phyloP scores from a whole-genome alignment of 306 rosid species.

The Ormosia emarginata region DNA sequence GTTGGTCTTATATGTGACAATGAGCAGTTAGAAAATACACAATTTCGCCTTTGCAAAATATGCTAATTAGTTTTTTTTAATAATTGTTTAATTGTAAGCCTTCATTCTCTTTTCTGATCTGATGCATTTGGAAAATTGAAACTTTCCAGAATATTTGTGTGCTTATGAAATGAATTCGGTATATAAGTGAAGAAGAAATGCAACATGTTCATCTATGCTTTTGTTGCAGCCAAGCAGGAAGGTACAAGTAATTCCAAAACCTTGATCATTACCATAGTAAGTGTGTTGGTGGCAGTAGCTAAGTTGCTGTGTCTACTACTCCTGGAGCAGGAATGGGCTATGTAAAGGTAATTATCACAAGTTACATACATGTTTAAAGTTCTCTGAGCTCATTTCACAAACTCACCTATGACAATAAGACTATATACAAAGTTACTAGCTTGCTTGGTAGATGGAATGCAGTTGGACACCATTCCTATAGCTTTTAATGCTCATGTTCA shows the following conservation, averaged over 20 bases:
- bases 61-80: too few relatives aligned
- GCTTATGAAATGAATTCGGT: too few relatives aligned
- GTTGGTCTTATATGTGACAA: too few relatives aligned
- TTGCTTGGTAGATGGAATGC: not conserved
- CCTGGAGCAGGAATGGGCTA: not conserved
- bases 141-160: too few relatives aligned
- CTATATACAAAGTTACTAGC: not conserved
- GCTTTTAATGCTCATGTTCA: not conserved
- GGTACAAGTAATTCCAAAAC: not conserved
- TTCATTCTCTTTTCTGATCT: too few relatives aligned
- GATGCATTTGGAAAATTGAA: too few relatives aligned
- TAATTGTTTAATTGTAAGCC: too few relatives aligned
- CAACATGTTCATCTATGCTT: not conserved
- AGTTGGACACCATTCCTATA: not conserved
- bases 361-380: not conserved
- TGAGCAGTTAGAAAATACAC: too few relatives aligned
- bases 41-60: not conserved
- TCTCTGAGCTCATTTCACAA: not conserved
- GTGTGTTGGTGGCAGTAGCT: not conserved
- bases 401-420: not conserved
- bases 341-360: not conserved
- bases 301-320: constrained; percentile 6
- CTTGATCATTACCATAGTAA: constrained; percentile 4
- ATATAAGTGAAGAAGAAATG: not conserved
- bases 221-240: not conserved